These are phyloP conservation scores for Blastocystis sp. DNA, from an alignment of 352 stramenopile genomes.

Conservation along the genomic window DNA sequence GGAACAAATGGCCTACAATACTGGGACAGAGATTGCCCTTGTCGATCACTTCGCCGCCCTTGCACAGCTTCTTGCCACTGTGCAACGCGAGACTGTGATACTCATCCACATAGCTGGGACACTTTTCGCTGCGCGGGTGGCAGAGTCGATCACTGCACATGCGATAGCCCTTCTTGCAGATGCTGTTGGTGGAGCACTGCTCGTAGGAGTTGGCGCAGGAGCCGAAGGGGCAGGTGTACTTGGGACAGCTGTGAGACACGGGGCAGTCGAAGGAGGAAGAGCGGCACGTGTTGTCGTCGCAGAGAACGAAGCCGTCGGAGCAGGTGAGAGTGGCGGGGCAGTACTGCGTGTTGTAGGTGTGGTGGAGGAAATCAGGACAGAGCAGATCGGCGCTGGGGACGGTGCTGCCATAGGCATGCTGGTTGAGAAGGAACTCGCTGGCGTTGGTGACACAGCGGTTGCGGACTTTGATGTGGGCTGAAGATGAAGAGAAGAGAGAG, in stretches of 20 bases:
- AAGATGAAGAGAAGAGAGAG: not conserved
- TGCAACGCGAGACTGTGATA: not conserved
- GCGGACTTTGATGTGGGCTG: constrained; percentile 49
- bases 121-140: not conserved
- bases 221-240: constrained; percentile 41
- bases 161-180: constrained; percentile 27
- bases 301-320: constrained; percentile 20
- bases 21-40: constrained; percentile 29
- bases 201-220: constrained; percentile 34
- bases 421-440: not conserved
- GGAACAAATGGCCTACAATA: not conserved
- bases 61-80: constrained; percentile 27
- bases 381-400: not conserved
- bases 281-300: constrained; percentile 61
- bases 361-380: constrained; percentile 55
- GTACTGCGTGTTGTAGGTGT: constrained; percentile 3
- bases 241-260: constrained; percentile 12
- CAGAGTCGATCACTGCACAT: constrained; percentile 35
- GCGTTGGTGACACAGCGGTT: constrained; percentile 49
- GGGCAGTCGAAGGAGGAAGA: not conserved
- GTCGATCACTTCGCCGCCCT: constrained; percentile 29
- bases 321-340: constrained; percentile 35
- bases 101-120: constrained; percentile 24
- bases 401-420: not conserved
- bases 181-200: constrained; percentile 23